phyloP scores from a whole-genome alignment of 257 asterid genomes.

The Gentiana straminea region DNA sequence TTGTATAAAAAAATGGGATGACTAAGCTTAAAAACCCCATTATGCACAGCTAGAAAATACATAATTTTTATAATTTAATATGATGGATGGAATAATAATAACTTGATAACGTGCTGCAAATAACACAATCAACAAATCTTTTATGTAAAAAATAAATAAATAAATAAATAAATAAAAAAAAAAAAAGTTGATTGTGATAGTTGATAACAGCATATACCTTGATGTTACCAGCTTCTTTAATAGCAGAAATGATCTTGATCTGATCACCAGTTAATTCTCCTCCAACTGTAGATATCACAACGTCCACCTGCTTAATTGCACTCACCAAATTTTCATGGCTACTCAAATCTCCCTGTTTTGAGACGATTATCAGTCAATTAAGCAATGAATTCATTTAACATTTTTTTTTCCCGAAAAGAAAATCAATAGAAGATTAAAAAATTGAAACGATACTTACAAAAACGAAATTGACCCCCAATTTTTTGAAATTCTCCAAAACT shows the following conservation, averaged over 20 bases:
- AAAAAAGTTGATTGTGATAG: too few relatives aligned
- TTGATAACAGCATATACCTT: constrained; percentile 12
- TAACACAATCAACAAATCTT: too few relatives aligned
- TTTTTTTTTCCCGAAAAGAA: neutral
- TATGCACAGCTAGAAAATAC: too few relatives aligned
- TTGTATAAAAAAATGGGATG: too few relatives aligned
- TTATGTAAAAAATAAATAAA: too few relatives aligned
- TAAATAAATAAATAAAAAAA: too few relatives aligned
- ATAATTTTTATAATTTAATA: too few relatives aligned
- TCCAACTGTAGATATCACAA: constrained; percentile 50
- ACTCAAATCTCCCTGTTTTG: constrained; percentile 39
- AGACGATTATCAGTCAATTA: too few relatives aligned
- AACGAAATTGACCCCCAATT: constrained; percentile 30
- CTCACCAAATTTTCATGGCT: constrained; percentile 46
- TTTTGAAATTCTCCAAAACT: constrained; percentile 31
- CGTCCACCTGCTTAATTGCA: constrained; percentile 54
- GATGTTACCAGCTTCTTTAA: constrained; percentile 44
- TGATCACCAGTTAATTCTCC: constrained; percentile 39
- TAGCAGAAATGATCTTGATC: constrained; percentile 36
- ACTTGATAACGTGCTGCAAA: too few relatives aligned
- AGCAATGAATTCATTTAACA: neutral
- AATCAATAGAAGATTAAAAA: neutral
- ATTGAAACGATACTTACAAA: constrained; percentile 10
- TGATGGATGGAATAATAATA: too few relatives aligned
- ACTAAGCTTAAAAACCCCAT: too few relatives aligned